These are phyloP conservation scores for Cordyceps fumosorosea DNA, from an alignment of 2,329 filamentous ascomycete species.

Conservation along the genomic window DNA sequence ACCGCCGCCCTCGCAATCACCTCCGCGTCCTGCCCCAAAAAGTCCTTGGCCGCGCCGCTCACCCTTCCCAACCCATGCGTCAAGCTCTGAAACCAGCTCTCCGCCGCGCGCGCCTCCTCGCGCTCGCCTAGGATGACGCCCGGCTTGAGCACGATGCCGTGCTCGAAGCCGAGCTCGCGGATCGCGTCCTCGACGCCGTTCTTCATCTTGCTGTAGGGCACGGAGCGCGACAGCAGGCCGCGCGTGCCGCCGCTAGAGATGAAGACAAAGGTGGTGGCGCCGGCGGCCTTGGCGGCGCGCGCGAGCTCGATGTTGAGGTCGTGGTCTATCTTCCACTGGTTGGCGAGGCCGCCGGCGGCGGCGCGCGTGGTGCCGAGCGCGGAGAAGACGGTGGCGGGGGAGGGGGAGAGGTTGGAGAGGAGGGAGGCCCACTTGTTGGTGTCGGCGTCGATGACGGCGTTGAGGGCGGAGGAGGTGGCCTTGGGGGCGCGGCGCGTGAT, in stretches of 20 bases:
- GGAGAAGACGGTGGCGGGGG: slow-evolving; percentile 64
- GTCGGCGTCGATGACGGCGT: slow-evolving; percentile 56
- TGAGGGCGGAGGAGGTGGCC: slow-evolving; percentile 46
- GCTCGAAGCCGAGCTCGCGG: slow-evolving; percentile 65
- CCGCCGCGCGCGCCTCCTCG: slow-evolving; percentile 52
- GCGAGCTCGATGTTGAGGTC: slow-evolving; percentile 79
- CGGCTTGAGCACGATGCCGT: slow-evolving; percentile 67
- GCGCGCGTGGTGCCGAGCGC: slow-evolving; percentile 74
- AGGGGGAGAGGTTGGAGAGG: slow-evolving; percentile 48
- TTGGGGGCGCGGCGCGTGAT: slow-evolving; percentile 61
- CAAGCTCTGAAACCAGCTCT: slow-evolving; percentile 49
- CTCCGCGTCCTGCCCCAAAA: slow-evolving; percentile 65
- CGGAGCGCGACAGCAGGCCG: slow-evolving; percentile 32
- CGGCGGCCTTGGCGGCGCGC: slow-evolving; percentile 63
- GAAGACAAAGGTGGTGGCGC: slow-evolving; percentile 69
- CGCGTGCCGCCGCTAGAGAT: slow-evolving; percentile 54
- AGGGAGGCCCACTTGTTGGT: slow-evolving; percentile 59
- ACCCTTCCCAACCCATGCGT: slow-evolving; percentile 51
- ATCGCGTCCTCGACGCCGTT: slow-evolving; percentile 77
- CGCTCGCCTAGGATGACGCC: slow-evolving; percentile 70
- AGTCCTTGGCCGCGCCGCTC: slow-evolving; percentile 51
- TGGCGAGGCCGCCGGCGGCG: slow-evolving; percentile 65
- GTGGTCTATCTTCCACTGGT: slow-evolving; percentile 83
- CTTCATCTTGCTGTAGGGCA: slow-evolving; percentile 66
- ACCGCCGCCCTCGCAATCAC: slow-evolving; percentile 65